These are phyloP conservation scores for Fusarium solani-melongenae DNA, from an alignment of 2,329 filamentous ascomycete species.

Conservation along the genomic window DNA sequence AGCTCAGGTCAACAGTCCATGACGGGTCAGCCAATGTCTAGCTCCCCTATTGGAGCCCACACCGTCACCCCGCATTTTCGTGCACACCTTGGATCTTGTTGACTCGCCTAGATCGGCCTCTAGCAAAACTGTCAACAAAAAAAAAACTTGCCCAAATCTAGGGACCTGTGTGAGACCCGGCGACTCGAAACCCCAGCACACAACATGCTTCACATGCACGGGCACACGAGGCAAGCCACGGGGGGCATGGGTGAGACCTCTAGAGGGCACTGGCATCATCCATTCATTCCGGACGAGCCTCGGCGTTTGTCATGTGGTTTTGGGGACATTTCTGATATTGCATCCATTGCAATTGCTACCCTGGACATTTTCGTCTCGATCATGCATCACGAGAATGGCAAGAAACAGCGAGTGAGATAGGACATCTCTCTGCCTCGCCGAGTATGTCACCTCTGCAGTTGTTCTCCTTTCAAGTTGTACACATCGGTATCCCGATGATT, in stretches of 20 bases:
- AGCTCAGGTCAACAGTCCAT: neutral
- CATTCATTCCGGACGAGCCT: slow-evolving; percentile 25
- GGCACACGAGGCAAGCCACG: neutral
- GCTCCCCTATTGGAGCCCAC: slow-evolving; percentile 30
- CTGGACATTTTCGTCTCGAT: slow-evolving; percentile 15
- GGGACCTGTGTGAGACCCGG: slow-evolving; percentile 25
- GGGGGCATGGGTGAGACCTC: neutral
- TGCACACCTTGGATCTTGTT: slow-evolving; percentile 33
- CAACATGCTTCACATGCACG: slow-evolving; percentile 15
- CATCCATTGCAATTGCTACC: slow-evolving; percentile 16
- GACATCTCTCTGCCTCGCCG: slow-evolving; percentile 30
- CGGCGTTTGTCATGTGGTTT: slow-evolving; percentile 7
- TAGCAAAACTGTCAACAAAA: slow-evolving; percentile 29
- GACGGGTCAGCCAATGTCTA: neutral
- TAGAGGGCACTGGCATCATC: neutral
- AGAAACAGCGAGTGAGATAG: slow-evolving; percentile 1
- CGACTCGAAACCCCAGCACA: slow-evolving; percentile 14
- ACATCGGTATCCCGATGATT: slow-evolving; percentile 24
- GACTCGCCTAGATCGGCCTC: slow-evolving; percentile 29
- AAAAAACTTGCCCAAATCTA: neutral
- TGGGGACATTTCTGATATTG: neutral
- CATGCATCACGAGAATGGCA: slow-evolving; percentile 6
- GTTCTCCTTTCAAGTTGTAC: neutral
- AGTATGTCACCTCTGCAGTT: neutral
- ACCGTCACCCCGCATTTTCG: slow-evolving; percentile 34